Percentiles rank a stretch among this genome's conserved stretches.
Evolutionary conservation across 306 rosid species (phyloP).

Genomic region (Medicago arabica): DNA sequence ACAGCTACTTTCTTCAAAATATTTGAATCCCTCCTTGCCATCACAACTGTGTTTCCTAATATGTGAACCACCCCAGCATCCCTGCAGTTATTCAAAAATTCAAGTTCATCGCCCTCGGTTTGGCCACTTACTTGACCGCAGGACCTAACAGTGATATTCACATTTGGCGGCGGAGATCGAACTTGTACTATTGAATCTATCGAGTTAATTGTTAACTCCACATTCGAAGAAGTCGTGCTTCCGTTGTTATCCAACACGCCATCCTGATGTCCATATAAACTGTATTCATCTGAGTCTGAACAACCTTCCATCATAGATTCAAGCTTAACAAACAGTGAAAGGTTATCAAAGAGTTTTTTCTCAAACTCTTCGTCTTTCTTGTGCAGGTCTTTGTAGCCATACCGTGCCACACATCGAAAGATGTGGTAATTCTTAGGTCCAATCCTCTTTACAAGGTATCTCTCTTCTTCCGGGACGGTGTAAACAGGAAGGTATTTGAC

Average conservation of each 20-base stretch:
- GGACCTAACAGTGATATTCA: slow-evolving; percentile 49
- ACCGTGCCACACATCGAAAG: slow-evolving; percentile 92
- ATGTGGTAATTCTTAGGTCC: slow-evolving; percentile 88
- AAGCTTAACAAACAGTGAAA: slow-evolving; percentile 66
- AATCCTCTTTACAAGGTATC: slow-evolving; percentile 87
- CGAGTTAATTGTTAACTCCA: slow-evolving; percentile 60
- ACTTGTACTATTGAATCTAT: slow-evolving; percentile 67
- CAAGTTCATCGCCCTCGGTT: slow-evolving; percentile 72
- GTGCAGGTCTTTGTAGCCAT: slow-evolving; percentile 89
- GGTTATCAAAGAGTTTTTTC: slow-evolving; percentile 81
- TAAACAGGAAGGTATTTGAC: slow-evolving; percentile 96
- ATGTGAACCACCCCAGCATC: slow-evolving; percentile 98
- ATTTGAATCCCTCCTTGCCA: slow-evolving; percentile 76
- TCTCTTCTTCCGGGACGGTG: slow-evolving; percentile 90
- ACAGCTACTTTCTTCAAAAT: slow-evolving; percentile 77
- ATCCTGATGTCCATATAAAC: slow-evolving; percentile 62
- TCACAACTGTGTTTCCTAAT: slow-evolving; percentile 81
- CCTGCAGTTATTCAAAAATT: slow-evolving; percentile 73
- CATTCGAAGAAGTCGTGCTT: slow-evolving; percentile 47
- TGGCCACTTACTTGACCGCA: slow-evolving; percentile 60
- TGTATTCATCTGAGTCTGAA: slow-evolving; percentile 83
- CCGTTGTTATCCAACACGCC: slow-evolving; percentile 44
- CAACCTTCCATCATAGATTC: slow-evolving; percentile 96
- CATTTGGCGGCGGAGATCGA: slow-evolving; percentile 51
- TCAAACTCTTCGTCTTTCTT: slow-evolving; percentile 86